phyloP scores from a whole-genome alignment of 495 filamentous ascomycete genomes.

The Parathielavia appendiculata region DNA sequence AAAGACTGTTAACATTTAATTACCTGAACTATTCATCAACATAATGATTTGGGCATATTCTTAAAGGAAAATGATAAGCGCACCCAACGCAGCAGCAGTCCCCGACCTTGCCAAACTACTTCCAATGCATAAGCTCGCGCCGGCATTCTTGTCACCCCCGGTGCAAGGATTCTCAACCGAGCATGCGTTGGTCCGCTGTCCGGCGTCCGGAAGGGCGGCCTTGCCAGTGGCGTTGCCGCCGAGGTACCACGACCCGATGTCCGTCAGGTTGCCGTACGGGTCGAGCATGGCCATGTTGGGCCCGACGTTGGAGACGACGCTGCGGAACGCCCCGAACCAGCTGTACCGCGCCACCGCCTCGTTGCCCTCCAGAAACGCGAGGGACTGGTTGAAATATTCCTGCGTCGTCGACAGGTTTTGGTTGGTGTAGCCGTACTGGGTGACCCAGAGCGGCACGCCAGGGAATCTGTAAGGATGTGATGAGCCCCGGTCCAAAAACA shows the following conservation, averaged over 20 bases:
- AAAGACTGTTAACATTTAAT: too few relatives aligned
- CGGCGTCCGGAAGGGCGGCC: constrained; percentile 6
- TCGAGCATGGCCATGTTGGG: constrained; percentile 53
- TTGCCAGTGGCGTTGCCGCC: constrained; percentile 45
- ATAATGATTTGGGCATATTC: too few relatives aligned
- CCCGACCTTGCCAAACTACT: neutral
- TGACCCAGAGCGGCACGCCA: constrained; percentile 53
- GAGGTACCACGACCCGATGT: constrained; percentile 59
- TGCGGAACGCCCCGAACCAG: constrained; percentile 61
- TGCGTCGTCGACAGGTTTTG: constrained; percentile 45
- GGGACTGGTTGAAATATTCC: constrained; percentile 50
- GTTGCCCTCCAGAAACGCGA: constrained; percentile 48
- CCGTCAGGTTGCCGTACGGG: constrained; percentile 49
- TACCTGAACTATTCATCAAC: too few relatives aligned
- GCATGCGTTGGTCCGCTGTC: constrained; percentile 8
- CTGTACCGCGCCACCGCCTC: constrained; percentile 51
- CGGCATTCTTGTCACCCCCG: constrained; percentile 9
- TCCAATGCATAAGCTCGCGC: neutral
- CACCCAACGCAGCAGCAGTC: neutral
- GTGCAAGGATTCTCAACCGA: constrained; percentile 18
- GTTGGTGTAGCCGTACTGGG: constrained; percentile 49
- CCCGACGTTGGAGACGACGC: constrained; percentile 52
- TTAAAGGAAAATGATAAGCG: neutral
- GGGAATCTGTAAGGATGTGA: constrained; percentile 33
- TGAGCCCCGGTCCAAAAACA: too few relatives aligned